Percentiles rank a stretch among this genome's conserved stretches.
Evolutionary conservation across 148 eudicot genomes (phyloP).

Genomic region (Chenopodium quinoa): DNA sequence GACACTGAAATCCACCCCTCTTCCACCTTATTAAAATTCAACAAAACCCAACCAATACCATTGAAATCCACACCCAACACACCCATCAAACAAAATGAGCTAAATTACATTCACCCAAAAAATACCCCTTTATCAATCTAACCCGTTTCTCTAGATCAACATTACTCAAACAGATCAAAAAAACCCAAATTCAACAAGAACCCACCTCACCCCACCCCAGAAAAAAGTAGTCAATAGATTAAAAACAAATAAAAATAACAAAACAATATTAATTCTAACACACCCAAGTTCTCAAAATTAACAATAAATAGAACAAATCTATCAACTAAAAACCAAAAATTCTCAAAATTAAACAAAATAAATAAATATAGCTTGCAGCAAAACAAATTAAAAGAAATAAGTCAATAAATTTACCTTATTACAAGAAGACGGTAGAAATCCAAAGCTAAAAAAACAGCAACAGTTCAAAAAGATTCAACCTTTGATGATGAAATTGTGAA

Average conservation of each 20-base stretch:
- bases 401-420: slow-evolving; percentile 20
- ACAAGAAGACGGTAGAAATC: slow-evolving; percentile 15
- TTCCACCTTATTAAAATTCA: slow-evolving; percentile 17
- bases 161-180: slow-evolving; percentile 24
- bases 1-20: slow-evolving; percentile 21
- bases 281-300: background rate
- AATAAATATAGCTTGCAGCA: slow-evolving; percentile 1
- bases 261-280: background rate
- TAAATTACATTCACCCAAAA: slow-evolving; percentile 13
- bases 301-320: background rate
- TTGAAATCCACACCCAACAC: slow-evolving; percentile 24
- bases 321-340: slow-evolving; percentile 14
- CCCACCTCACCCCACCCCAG: background rate
- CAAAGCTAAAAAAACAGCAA: background rate
- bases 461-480: slow-evolving; percentile 5
- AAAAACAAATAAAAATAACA: background rate
- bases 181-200: background rate
- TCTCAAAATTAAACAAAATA: slow-evolving; percentile 25
- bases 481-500: slow-evolving; percentile 16
- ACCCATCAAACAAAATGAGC: slow-evolving; percentile 28
- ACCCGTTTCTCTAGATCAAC: slow-evolving; percentile 20
- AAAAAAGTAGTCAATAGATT: background rate
- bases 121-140: slow-evolving; percentile 21
- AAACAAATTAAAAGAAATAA: background rate
- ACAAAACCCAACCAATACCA: slow-evolving; percentile 28